A percentile compares a stretch with the other conserved stretches of the same genome.
These are phyloP conservation scores for Chalciporus chontae DNA, from an alignment of 768 basidiomycete genomes.

Conservation along the genomic window DNA sequence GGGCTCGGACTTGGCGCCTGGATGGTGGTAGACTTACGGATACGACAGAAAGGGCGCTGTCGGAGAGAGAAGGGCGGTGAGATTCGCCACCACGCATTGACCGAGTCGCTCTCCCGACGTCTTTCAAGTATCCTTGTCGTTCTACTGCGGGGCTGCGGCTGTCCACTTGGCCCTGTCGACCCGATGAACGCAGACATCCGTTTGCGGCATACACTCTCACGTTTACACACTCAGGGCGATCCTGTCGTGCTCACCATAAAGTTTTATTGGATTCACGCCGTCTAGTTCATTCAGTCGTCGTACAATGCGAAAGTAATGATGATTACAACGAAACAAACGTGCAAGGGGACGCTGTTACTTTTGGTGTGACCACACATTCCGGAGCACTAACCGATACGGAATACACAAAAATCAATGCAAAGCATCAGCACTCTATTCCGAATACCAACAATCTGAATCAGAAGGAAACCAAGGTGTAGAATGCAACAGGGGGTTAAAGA, in stretches of 20 bases:
- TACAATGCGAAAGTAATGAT: constrained; percentile 6
- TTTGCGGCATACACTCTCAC: constrained; percentile 16
- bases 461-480: neutral
- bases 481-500: neutral
- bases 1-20: no score
- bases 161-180: neutral
- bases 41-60: constrained; percentile 44
- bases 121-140: neutral
- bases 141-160: neutral
- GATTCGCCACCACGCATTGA: constrained; percentile 18
- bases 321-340: constrained; percentile 17
- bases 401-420: constrained; percentile 5
- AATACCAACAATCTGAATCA: neutral
- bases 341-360: constrained; percentile 51
- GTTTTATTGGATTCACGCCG: neutral
- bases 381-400: constrained; percentile 60
- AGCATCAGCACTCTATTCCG: constrained; percentile 7
- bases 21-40: constrained; percentile 37
- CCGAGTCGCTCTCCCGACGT: neutral
- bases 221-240: neutral
- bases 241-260: no score
- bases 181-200: constrained; percentile 17
- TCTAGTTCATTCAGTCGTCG: neutral
- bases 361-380: constrained; percentile 94
- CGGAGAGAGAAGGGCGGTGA: constrained; percentile 36